A percentile compares a stretch with the other conserved stretches of the same genome.
Evolutionary conservation across 495 filamentous ascomycete species (phyloP).

Genomic region (Talaromyces borbonicus): DNA sequence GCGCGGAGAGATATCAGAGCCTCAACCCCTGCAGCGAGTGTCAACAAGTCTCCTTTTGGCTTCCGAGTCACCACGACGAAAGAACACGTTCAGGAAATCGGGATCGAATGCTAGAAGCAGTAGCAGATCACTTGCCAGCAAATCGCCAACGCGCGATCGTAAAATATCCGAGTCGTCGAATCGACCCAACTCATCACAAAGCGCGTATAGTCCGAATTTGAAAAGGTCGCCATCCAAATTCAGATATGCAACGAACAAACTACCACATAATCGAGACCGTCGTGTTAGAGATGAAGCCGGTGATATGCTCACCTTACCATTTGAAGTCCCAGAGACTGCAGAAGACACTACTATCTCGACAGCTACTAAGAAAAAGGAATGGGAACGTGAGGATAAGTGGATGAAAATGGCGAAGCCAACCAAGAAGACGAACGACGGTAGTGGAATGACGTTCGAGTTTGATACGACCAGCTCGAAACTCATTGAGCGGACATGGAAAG

Average conservation of each 20-base stretch:
- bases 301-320: conserved; percentile 79
- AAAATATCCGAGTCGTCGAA: conserved; percentile 25
- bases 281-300: conserved; percentile 73
- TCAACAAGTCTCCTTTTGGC: conserved; percentile 54
- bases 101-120: conserved; percentile 29
- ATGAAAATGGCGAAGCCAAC: conserved; percentile 82
- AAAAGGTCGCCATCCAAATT: conserved; percentile 34
- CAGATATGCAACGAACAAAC: conserved; percentile 58
- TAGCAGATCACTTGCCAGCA: conserved; percentile 41
- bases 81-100: conserved; percentile 43
- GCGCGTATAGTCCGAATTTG: conserved; percentile 29
- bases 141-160: conserved; percentile 37
- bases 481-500: conserved; percentile 91
- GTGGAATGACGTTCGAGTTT: conserved; percentile 86
- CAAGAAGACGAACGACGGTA: conserved; percentile 45
- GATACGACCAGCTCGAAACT: conserved; percentile 76
- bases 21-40: conserved; percentile 52
- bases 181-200: conserved; percentile 38
- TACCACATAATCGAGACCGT: conserved; percentile 68
- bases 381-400: conserved; percentile 87
- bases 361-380: conserved; percentile 67
- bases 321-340: conserved; percentile 50
- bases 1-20: conserved; percentile 31
- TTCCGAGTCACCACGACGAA: conserved; percentile 52
- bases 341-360: conserved; percentile 48